Evolutionary conservation across 108 stramenopile species (phyloP).

Genomic region (Nitzschia sp.): DNA sequence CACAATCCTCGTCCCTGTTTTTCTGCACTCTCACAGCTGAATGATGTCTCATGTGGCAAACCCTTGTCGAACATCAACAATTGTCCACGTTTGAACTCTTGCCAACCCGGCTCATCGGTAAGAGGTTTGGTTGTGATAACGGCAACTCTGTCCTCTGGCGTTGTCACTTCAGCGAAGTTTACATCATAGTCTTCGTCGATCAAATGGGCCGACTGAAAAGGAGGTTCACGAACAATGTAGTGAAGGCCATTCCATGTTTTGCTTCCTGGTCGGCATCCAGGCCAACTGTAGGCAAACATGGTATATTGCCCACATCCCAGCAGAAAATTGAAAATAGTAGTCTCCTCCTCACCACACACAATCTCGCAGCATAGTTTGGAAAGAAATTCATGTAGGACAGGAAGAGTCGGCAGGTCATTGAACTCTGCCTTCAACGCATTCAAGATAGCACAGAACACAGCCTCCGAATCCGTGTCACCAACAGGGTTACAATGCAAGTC

Average conservation of each 20-base stretch:
- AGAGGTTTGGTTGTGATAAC: slow-evolving; percentile 89
- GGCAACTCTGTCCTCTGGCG: slow-evolving; percentile 74
- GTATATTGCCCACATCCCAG: slow-evolving; percentile 72
- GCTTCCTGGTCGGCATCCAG: slow-evolving; percentile 79
- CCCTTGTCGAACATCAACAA: slow-evolving; percentile 76
- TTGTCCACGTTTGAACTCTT: slow-evolving; percentile 73
- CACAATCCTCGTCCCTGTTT: slow-evolving; percentile 36
- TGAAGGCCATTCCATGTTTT: slow-evolving; percentile 86
- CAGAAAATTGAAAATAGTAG: slow-evolving; percentile 87
- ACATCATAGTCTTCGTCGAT: slow-evolving; percentile 55
- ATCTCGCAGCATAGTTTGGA: slow-evolving; percentile 68
- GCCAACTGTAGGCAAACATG: slow-evolving; percentile 82
- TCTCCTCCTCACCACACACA: slow-evolving; percentile 49
- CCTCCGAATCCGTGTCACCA: slow-evolving; percentile 90
- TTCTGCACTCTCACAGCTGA: slow-evolving; percentile 34
- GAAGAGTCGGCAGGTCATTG: slow-evolving; percentile 65
- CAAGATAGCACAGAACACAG: slow-evolving; percentile 88
- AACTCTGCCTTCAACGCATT: slow-evolving; percentile 81
- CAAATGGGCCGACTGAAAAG: slow-evolving; percentile 62
- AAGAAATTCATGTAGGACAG: slow-evolving; percentile 72
- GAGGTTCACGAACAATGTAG: slow-evolving; percentile 75
- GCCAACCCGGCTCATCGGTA: slow-evolving; percentile 72
- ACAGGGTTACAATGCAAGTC: slow-evolving; percentile 60
- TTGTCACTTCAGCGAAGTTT: slow-evolving; percentile 58
- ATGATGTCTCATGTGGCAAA: slow-evolving; percentile 36